Percentiles rank a stretch among this genome's conserved stretches.
Conservation (phyloP, 2,329 filamentous ascomycete genomes). For the Aureobasidium sp. region DNA sequence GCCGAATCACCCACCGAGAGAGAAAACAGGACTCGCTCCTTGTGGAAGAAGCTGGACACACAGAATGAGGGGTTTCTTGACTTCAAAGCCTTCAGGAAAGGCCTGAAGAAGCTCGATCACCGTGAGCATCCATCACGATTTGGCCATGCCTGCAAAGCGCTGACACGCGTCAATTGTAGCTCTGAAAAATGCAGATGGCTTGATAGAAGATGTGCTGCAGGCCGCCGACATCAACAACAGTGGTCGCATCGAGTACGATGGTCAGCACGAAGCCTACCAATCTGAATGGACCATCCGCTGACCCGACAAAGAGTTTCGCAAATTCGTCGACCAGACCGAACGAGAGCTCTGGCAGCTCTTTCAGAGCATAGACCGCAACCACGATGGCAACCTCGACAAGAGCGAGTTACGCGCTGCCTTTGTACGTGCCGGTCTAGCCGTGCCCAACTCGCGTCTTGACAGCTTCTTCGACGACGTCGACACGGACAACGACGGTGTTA, state of each 20-base stretch:
- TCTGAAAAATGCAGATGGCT: constrained; percentile 83
- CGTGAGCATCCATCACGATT: constrained; percentile 51
- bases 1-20: constrained; percentile 70
- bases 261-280: constrained; percentile 38
- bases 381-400: constrained; percentile 80
- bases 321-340: constrained; percentile 83
- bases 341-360: constrained; percentile 76
- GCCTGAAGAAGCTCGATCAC: constrained; percentile 82
- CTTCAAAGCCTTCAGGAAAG: constrained; percentile 74
- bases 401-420: constrained; percentile 77
- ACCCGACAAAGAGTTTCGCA: constrained; percentile 65
- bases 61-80: constrained; percentile 73
- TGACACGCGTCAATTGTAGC: constrained; percentile 37
- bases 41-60: constrained; percentile 79
- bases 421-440: constrained; percentile 65
- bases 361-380: constrained; percentile 75
- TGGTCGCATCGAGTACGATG: constrained; percentile 84
- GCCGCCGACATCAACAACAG: constrained; percentile 82
- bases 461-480: constrained; percentile 89
- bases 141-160: neutral
- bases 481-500: constrained; percentile 75
- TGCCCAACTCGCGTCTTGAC: constrained; percentile 69
- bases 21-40: constrained; percentile 71
- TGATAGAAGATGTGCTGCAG: constrained; percentile 73
- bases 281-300: neutral